These are phyloP conservation scores for Pythium rishiriense DNA, from an alignment of 352 stramenopile genomes.

Conservation along the genomic window DNA sequence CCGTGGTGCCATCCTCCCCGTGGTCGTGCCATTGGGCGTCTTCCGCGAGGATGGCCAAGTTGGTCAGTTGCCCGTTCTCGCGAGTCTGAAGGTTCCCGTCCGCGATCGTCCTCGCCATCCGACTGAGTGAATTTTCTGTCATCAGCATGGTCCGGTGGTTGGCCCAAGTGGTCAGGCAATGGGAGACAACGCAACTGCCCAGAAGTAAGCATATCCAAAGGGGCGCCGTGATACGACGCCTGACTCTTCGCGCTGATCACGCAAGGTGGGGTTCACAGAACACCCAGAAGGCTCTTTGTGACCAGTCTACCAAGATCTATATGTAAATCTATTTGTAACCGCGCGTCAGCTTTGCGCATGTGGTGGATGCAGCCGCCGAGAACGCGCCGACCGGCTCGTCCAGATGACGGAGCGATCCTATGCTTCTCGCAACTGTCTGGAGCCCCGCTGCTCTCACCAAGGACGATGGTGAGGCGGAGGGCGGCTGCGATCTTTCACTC, in stretches of 20 bases:
- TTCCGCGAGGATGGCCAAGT: too few species aligned
- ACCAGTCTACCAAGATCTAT: neutral
- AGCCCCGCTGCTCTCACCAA: neutral
- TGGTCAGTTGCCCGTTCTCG: too few species aligned
- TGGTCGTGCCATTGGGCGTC: too few species aligned
- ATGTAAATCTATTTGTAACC: constrained; percentile 1
- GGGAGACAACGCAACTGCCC: neutral
- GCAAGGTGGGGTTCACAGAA: neutral
- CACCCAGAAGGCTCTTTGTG: neutral
- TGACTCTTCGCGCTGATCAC: neutral
- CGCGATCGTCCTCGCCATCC: too few species aligned
- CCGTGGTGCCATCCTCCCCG: too few species aligned
- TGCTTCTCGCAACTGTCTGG: neutral
- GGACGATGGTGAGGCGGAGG: neutral
- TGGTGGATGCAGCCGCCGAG: neutral
- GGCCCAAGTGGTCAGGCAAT: too few species aligned
- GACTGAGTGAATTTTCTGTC: too few species aligned
- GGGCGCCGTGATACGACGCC: neutral
- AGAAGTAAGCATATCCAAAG: neutral
- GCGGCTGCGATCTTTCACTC: constrained; percentile 10
- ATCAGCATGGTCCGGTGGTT: too few species aligned
- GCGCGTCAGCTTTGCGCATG: constrained; percentile 2
- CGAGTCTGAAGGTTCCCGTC: too few species aligned
- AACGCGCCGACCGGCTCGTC: neutral
- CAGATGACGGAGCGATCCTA: neutral